Evolutionary conservation across 2,329 filamentous ascomycete species (phyloP).

Genomic region (Exophiala spinifera): DNA sequence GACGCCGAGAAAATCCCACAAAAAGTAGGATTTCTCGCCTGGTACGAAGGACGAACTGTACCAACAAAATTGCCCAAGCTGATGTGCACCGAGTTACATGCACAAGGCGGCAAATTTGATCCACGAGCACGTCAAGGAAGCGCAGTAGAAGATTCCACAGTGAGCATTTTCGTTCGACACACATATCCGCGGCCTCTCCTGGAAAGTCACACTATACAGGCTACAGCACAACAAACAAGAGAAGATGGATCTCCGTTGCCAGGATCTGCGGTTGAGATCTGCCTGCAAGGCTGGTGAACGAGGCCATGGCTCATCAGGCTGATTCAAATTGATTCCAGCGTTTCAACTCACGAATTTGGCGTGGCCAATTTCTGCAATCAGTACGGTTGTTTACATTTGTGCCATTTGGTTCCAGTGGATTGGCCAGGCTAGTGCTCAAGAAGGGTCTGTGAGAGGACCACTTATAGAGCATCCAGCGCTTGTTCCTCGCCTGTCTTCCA

Average conservation of each 20-base stretch:
- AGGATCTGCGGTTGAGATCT: neutral
- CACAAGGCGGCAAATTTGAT: too few species aligned
- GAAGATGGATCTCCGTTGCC: conserved; percentile 1
- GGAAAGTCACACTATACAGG: too few species aligned
- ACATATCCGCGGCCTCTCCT: too few species aligned
- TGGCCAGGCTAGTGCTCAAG: conserved; percentile 13
- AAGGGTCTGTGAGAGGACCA: conserved; percentile 10
- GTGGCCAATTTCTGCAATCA: conserved; percentile 11
- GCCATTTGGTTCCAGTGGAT: conserved; percentile 16
- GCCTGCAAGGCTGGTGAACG: conserved; percentile 11
- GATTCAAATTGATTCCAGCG: conserved; percentile 3
- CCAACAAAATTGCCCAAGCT: neutral
- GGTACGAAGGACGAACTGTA: neutral
- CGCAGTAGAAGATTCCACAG: conserved; percentile 11
- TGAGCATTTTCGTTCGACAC: neutral
- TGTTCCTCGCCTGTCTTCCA: conserved; percentile 22
- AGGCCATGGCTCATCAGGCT: conserved; percentile 11
- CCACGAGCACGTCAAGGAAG: neutral
- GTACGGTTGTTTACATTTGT: conserved; percentile 21
- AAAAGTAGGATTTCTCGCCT: too few species aligned
- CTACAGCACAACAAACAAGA: conserved; percentile 2
- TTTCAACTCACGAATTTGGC: conserved; percentile 4
- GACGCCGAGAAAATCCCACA: neutral
- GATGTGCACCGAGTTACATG: neutral
- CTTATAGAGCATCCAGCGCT: conserved; percentile 14